Base-by-base conservation (phyloP, 805 yeast genomes). In the Wickerhamomyces ciferrii region DNA sequence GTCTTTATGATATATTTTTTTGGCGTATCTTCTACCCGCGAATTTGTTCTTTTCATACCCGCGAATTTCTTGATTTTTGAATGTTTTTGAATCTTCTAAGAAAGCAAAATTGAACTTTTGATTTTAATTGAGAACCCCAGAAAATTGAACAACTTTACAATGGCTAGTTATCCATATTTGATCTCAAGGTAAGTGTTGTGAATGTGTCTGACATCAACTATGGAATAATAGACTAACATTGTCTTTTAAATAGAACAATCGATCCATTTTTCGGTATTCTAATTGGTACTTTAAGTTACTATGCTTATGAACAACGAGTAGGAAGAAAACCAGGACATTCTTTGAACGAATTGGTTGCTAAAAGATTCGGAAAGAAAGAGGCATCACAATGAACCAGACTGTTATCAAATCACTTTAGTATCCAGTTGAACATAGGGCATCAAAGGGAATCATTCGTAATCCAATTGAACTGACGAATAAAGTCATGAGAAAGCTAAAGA, bases 211-310 rank as follows among this genome's bases (percentile, higher is more conserved):
- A n/a, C n/a, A n/a, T n/a, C n/a, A n/a, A 2, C 18, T n/a, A 15
- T 15, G 32, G 32, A 4, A 39, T 13, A 4, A 10, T 23, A 17
- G 18, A 41, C 47, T n/a, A 19, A 39, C 47, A n/a, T n/a, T n/a
- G 18, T 15, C n/a, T 34, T 34, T 32, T 4, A 23, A 34, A 25
- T 42, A 74, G 84, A 56, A 66, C 70, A 51, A 60, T 75, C 10
- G 95, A 86, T 59, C 89, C 92, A 5, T 24, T 83, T 2, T 75
- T 83, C 51, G 91, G 85, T 2, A 56, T 84, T 3, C 59, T 71
- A 0, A 72, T 84, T 2, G 95, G 95, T 1, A 71, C 75, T 0
- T 64, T 76, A 8, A 79, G 89, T 5, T 86, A 81, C 60, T 82
- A 76, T 52, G 65, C 81, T 10, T 81, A 82, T 52, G 95, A 86